These are phyloP conservation scores for Fusarium verrucosum DNA, from an alignment of 2,329 filamentous ascomycete genomes.

Conservation along the genomic window DNA sequence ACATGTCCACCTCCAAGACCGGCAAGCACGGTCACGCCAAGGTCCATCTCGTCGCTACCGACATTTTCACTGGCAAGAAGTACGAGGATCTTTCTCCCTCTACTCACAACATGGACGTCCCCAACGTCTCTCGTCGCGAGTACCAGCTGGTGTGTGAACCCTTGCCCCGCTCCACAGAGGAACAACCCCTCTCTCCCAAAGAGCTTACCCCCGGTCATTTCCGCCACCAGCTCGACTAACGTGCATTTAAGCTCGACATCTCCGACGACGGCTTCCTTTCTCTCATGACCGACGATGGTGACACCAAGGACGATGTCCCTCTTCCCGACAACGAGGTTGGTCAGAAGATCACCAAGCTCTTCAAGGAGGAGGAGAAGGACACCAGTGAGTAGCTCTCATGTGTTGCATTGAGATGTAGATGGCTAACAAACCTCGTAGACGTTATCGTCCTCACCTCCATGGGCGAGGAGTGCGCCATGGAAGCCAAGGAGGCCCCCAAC, in stretches of 20 bases:
- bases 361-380: constrained; percentile 87
- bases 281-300: constrained; percentile 87
- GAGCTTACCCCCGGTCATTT: constrained; percentile 16
- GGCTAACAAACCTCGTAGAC: constrained; percentile 63
- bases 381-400: constrained; percentile 73
- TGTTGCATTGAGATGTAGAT: not conserved
- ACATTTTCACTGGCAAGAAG: constrained; percentile 99
- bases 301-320: constrained; percentile 94
- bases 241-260: constrained; percentile 78
- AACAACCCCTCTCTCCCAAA: constrained; percentile 30
- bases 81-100: constrained; percentile 98
- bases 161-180: constrained; percentile 39
- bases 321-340: constrained; percentile 89
- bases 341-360: constrained; percentile 84
- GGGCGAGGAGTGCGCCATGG: constrained; percentile 92
- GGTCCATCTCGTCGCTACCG: constrained; percentile 96
- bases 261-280: constrained; percentile 94
- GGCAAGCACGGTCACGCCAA: constrained; percentile 99
- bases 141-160: constrained; percentile 85
- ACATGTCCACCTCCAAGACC: constrained; percentile 99
- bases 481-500: constrained; percentile 88
- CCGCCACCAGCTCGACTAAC: constrained; percentile 26
- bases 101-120: constrained; percentile 98
- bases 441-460: constrained; percentile 94
- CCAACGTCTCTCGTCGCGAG: constrained; percentile 89